Evolutionary conservation across 202 grass and related monocot genomes (phyloP), one percentile per base, ranked within the genome.

Genomic region (Brachypodium distachyon): DNA sequence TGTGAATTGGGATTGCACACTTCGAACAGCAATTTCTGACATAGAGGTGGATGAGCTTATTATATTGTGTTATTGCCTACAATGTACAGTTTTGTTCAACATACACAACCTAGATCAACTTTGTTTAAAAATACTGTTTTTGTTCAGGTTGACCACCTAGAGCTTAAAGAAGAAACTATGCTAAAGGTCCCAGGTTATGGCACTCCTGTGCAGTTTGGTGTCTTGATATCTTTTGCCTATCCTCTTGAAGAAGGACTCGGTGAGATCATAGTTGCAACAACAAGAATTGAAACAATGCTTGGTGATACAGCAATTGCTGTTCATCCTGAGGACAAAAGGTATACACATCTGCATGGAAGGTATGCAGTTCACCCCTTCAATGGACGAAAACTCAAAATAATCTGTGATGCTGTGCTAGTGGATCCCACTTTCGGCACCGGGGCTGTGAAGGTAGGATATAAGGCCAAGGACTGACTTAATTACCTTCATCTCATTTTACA

Each of bases 181-280:
- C 59, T 91, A 84, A 86, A 78, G 67, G 83, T 97, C 23, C 88
- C 94, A 89, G 88, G 91, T 60, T 94, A 94, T 76, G 41, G 53
- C 4, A 43, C 3, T 19, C 67, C 51, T 18, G 94, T 97, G 44
- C 94, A 92, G 34, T 97, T 97, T 73, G 94, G 94, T 54, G 94
- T 97, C 53, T 85, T 97, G 71, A 91, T 90, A 78, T 93, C 81
- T 34, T 97, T 97, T 84, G 94, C 94, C 31, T 97, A 97, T 86
- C 86, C 86, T 65, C 82, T 97, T 33, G 91, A 97, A 57, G 86
- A 81, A 84, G 88, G 76, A 46, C 67, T 93, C 14, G 94, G 91
- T 58, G 91, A 92, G 52, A 90, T 97, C 84, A 62, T 94, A 14
- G 91, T 97, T 26, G 91, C 94, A 47, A 97, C 93, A n/a, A 97